Base-by-base conservation (phyloP, 805 yeast genomes). In the Metschnikowia borealis region DNA sequence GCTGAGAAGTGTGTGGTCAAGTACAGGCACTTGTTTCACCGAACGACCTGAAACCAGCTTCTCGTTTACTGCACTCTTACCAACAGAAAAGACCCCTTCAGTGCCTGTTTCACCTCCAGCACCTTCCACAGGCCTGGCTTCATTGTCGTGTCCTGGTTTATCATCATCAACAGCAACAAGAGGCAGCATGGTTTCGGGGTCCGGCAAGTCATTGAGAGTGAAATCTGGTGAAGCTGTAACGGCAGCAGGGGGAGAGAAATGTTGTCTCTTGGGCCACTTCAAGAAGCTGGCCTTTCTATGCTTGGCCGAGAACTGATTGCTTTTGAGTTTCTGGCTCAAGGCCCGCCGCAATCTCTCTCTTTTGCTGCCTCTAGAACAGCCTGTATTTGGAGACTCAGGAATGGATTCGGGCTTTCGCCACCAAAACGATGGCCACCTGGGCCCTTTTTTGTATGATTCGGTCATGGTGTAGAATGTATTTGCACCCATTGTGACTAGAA, bases 1-100 rank as follows among this genome's bases (percentile, higher is more conserved):
- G 20, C 44, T 21, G 37, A 52, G 44, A 18, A 52, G 50, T 15
- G 50, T 52, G 23, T 34, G 52, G 36, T 46, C 45, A n/a, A 32
- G 14, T 20, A 20, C 20, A 6, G 23, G 31, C 8, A 14, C 43
- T 15, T 15, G 34, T 15, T 39, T 29, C 5, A 39, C 34, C 32
- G 34, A 39, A 11, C 11, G 33, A 3, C n/a, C 29, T 20, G 45
- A 42, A 14, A 11, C 18, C 41, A 38, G 32, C 14, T 8, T 38
- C 14, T 38, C 17, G 3, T 23, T 23, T 14, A 11, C 32, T 8
- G n/a, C 10, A 38, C 31, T 23, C 3, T 38, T 23, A 2, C 31
- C 31, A 20, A 26, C 41, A n/a, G 32, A 14, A 5, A 38, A 21
- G 18, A 23, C 31, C 5, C 11, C 31, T n/a, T 23, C 41, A 23